phyloP scores from a whole-genome alignment of 495 filamentous ascomycete species.

The Thermothielavioides terrestris region DNA sequence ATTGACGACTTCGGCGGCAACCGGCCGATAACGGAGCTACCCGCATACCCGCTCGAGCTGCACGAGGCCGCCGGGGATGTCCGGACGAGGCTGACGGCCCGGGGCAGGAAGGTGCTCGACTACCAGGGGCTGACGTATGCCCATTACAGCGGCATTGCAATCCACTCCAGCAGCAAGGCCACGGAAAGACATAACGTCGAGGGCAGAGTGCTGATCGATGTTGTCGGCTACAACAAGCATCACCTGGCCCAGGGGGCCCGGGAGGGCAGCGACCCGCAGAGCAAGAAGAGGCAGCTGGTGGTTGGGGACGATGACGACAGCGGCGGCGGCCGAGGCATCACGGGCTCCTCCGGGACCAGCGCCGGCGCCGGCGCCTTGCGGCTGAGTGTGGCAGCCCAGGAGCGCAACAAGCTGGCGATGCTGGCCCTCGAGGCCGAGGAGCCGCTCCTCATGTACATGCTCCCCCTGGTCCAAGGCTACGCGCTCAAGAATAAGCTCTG shows the following conservation, averaged over 20 bases:
- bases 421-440: slow-evolving; percentile 16
- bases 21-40: slow-evolving; percentile 21
- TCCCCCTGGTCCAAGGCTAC: slow-evolving; percentile 32
- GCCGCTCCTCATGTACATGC: slow-evolving; percentile 27
- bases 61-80: slow-evolving; percentile 17
- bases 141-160: slow-evolving; percentile 26
- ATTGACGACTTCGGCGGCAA: slow-evolving; percentile 22
- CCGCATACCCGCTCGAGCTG: slow-evolving; percentile 28
- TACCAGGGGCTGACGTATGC: slow-evolving; percentile 28
- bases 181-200: slow-evolving; percentile 23
- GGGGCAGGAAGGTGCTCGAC: slow-evolving; percentile 26
- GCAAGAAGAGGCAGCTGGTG: slow-evolving; percentile 4
- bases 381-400: slow-evolving; percentile 19
- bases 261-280: slow-evolving; percentile 14
- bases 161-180: slow-evolving; percentile 9
- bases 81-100: slow-evolving; percentile 14
- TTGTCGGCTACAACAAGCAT: slow-evolving; percentile 31
- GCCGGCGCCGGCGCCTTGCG: background rate
- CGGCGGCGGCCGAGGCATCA: background rate
- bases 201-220: slow-evolving; percentile 31
- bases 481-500: slow-evolving; percentile 34
- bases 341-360: background rate
- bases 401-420: slow-evolving; percentile 21
- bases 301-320: slow-evolving; percentile 5
- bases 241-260: slow-evolving; percentile 24